Evolutionary conservation across 2,329 filamentous ascomycete genomes (phyloP), one percentile per base, ranked within the genome.

Genomic region (Penicillium sumatraense): DNA sequence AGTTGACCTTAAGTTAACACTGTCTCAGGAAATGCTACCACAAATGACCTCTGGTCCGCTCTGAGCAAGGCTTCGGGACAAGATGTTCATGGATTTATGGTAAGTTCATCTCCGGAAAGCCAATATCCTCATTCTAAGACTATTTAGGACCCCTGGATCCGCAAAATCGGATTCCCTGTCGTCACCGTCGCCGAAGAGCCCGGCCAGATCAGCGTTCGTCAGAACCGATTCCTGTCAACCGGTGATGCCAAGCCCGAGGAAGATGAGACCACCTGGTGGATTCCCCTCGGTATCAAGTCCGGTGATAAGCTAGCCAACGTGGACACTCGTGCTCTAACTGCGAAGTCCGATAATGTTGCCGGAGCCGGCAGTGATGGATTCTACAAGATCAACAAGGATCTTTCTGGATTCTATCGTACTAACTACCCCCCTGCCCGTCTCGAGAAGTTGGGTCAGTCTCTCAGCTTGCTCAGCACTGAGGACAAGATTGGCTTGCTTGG

Each of bases 401-500:
- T 93, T 55, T 92, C 88, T 49, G 93, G 92, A 23, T 97, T 90
- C 76, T 98, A 96, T 78, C 86, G 93, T 58, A 95, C 93, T 46
- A 96, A 96, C 76, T 96, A 98, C 70, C 91, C 95, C 5, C 87
- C 91, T n/a, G 81, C 86, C 60, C 87, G 93, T 45, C 83, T 99
- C 36, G 85, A 84, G 35, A 91, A 91, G 76, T 86, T 99, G 21
- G 89, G 90, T 54, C 83, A 86, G 50, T 87, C 90, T 65, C 87
- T 92, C 14, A 83, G 90, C 63, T 86, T 87, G 63, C 82, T 99
- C 21, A 90, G 83, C 60, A 87, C 89, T 5, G 86, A 93, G 71
- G 95, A 99, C 78, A 96, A 95, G 80, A 96, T 98, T 66, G 91
- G 91, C 36, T 85, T 97, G 49, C 86, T 97, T 56, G 92, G 91